These are phyloP conservation scores for Linum lewisii DNA, from an alignment of 345 rosid species.

Conservation along the genomic window DNA sequence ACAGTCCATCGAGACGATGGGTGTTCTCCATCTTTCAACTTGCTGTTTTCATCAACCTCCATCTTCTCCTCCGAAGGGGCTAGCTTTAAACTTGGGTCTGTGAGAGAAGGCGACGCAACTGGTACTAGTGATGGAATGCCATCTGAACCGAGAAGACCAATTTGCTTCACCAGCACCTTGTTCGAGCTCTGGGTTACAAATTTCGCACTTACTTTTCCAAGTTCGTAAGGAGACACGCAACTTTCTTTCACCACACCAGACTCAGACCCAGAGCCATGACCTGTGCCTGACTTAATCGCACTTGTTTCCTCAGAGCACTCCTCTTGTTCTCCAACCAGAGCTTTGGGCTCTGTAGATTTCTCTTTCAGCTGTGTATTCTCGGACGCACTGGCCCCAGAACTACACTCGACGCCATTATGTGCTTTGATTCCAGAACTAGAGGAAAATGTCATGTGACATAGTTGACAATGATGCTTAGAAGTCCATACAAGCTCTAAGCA, in stretches of 20 bases:
- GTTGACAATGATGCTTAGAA: slow-evolving; percentile 22
- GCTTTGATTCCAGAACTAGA: slow-evolving; percentile 15
- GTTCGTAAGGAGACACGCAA: slow-evolving; percentile 20
- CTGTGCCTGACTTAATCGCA: slow-evolving; percentile 1
- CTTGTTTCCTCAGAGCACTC: slow-evolving; percentile 6
- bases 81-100: slow-evolving; percentile 25
- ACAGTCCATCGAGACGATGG: too few relatives aligned
- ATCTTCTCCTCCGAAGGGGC: not conserved
- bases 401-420: slow-evolving; percentile 21
- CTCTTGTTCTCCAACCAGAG: slow-evolving; percentile 6
- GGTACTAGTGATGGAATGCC: slow-evolving; percentile 26
- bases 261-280: slow-evolving; percentile 9
- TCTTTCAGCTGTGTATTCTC: slow-evolving; percentile 2
- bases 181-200: slow-evolving; percentile 21
- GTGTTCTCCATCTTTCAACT: too few relatives aligned
- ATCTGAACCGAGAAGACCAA: slow-evolving; percentile 31
- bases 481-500: slow-evolving; percentile 31
- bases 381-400: not conserved
- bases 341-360: slow-evolving; percentile 7
- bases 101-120: slow-evolving; percentile 16
- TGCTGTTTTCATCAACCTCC: slow-evolving; percentile 10
- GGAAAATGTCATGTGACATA: slow-evolving; percentile 25
- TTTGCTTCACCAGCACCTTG: slow-evolving; percentile 28
- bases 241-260: slow-evolving; percentile 7
- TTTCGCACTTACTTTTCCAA: slow-evolving; percentile 25